phyloP scores from a whole-genome alignment of 345 rosid genomes.

The Syzygium aromaticum region DNA sequence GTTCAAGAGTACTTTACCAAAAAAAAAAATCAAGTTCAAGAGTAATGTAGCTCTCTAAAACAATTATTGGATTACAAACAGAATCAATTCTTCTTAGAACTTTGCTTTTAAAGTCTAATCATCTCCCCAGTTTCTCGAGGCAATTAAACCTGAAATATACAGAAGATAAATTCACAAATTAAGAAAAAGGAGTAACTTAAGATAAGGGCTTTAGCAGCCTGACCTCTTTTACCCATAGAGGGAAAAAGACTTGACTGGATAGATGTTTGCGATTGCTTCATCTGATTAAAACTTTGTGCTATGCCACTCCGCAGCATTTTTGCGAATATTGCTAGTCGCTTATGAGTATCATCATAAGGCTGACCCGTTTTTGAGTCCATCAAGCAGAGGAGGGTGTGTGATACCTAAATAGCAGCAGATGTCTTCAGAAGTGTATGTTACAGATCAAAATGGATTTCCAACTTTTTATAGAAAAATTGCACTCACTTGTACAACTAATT shows the following conservation, averaged over 20 bases:
- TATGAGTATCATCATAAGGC: constrained; percentile 49
- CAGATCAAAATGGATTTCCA: background rate
- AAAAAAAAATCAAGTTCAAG: background rate
- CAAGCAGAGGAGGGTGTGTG: constrained; percentile 95
- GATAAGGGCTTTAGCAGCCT: constrained; percentile 19
- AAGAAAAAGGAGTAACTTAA: background rate
- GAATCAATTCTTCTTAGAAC: background rate
- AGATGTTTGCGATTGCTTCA: constrained; percentile 40
- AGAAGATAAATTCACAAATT: background rate
- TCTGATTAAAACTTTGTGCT: constrained; percentile 65
- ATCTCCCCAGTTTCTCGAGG: background rate
- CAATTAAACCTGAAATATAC: background rate
- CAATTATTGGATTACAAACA: background rate
- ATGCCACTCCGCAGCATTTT: constrained; percentile 87
- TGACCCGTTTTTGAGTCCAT: constrained; percentile 66
- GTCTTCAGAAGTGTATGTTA: constrained; percentile 12
- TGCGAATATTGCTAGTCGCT: constrained; percentile 54
- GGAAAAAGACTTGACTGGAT: constrained; percentile 23
- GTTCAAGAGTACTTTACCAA: background rate
- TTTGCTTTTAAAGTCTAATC: background rate
- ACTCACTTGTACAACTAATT: constrained; percentile 92
- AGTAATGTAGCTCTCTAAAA: background rate
- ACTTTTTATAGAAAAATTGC: constrained; percentile 1
- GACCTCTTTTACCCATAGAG: constrained; percentile 32
- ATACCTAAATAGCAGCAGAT: constrained; percentile 47